A percentile compares a stretch with the other conserved stretches of the same genome.
These are phyloP conservation scores for Prunus mongolica DNA, from an alignment of 306 rosid genomes.

Conservation along the genomic window DNA sequence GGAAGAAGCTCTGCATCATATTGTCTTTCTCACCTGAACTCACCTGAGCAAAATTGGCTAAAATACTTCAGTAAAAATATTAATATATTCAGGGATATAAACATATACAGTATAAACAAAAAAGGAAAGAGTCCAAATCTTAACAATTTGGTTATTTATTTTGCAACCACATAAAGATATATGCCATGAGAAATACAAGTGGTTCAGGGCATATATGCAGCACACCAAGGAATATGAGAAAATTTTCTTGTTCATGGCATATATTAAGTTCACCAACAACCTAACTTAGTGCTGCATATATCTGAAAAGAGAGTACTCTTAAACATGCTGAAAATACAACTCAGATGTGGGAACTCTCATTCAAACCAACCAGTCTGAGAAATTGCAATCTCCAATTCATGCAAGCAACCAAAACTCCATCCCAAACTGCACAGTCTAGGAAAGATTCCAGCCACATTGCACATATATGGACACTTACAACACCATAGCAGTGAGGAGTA, in stretches of 20 bases:
- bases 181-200: neutral
- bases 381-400: too few species aligned
- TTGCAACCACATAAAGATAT: neutral
- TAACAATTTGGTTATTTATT: neutral
- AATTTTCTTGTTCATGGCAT: too few species aligned
- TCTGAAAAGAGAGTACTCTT: neutral
- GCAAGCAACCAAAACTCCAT: neutral
- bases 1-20: constrained; percentile 71
- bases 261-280: too few species aligned
- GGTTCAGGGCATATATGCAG: too few species aligned
- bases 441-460: neutral
- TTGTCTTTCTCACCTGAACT: constrained; percentile 41
- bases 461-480: neutral
- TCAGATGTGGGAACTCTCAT: neutral
- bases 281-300: too few species aligned
- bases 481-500: neutral
- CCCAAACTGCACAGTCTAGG: neutral
- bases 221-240: too few species aligned
- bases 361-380: neutral
- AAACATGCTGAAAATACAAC: neutral
- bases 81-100: neutral
- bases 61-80: neutral
- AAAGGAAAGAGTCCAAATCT: neutral
- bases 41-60: constrained; percentile 33
- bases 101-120: neutral